Evolutionary conservation across 441 rosid species (phyloP), one percentile per base, ranked within the genome.

Genomic region (Aquilaria agallochum): DNA sequence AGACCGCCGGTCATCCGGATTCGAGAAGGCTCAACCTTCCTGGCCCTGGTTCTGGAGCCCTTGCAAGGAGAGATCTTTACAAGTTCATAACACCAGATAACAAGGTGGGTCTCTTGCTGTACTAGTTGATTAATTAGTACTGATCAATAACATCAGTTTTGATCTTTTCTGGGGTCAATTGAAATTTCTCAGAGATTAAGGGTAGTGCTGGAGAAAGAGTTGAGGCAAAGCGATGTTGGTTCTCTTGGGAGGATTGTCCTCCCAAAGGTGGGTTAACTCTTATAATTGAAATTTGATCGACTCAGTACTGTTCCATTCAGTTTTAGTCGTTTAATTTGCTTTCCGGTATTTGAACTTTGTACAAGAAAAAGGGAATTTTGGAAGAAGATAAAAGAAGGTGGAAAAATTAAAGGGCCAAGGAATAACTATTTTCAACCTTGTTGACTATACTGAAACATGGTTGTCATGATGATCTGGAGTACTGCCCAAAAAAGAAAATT

Each of bases 201-300:
- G 59, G 64, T 77, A 69, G 47, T 87, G 68, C 64, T 83, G 65
- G 80, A 27, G 61, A 87, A 85, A 67, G 75, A 71, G 49, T 61
- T 89, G 72, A 85, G 73, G 80, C 78, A 75, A 58, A 89, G 94
- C 69, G 96, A 89, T 73, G 92, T 89, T 62, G 88, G 87, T 33
- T 58, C 80, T 60, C 83, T 83, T 27, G 87, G 94, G 27, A 85
- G 94, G 71, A 85, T 87, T 40, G 78, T 87, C 53, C 78, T 89
- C 65, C 94, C 88, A 75, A 89, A 85, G 96, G 96, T 87, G 52
- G 73, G 72, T 32, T 67, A 67, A 62, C 45, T 13, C 55, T 66
- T 27, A 54, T 65, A 44, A 59, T 60, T 12, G 13, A 47, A 40
- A 5, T 42, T 20, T 20, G 27, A 20, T 20, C 27, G 27, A 20